phyloP scores from a whole-genome alignment of 305 asterid genomes.

The Solanum aculeatissimum region DNA sequence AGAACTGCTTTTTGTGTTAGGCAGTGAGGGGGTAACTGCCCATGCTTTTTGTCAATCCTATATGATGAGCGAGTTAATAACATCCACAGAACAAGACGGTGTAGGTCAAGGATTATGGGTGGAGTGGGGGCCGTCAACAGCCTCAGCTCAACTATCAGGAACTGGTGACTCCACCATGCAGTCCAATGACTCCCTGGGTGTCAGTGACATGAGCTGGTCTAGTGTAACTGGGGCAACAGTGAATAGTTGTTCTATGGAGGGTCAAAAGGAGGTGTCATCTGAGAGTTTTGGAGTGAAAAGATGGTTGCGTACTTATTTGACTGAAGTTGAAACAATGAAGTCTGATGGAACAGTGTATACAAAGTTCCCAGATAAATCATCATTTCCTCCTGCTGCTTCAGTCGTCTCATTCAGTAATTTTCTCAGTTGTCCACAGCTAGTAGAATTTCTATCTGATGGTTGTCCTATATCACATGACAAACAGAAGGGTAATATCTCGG shows the following conservation, averaged over 20 bases:
- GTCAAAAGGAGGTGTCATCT: constrained; percentile 26
- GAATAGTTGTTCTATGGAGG: constrained; percentile 12
- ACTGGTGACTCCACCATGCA: constrained; percentile 6
- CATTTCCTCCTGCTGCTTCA: constrained; percentile 32
- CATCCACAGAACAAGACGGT: constrained; percentile 25
- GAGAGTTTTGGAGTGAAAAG: constrained; percentile 27
- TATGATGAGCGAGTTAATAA: constrained; percentile 19
- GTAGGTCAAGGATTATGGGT: constrained; percentile 65
- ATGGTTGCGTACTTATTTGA: constrained; percentile 65
- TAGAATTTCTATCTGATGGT: constrained; percentile 42
- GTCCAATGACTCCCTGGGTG: constrained; percentile 1
- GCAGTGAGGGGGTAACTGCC: constrained; percentile 66
- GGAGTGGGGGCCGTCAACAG: constrained; percentile 74
- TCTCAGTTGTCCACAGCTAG: constrained; percentile 37
- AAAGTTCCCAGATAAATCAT: constrained; percentile 46
- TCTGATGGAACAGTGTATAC: constrained; percentile 44
- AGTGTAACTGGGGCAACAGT: constrained; percentile 9
- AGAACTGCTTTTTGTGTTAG: constrained; percentile 80
- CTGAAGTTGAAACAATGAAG: constrained; percentile 39
- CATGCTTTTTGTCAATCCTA: constrained; percentile 58
- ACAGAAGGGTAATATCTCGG: constrained; percentile 16
- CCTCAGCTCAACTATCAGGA: constrained; percentile 16
- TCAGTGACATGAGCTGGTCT: background rate
- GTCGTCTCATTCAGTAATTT: constrained; percentile 63
- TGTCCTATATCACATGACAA: constrained; percentile 23